These are phyloP conservation scores for Melaleuca quinquenervia DNA, from an alignment of 345 rosid species.

Conservation along the genomic window DNA sequence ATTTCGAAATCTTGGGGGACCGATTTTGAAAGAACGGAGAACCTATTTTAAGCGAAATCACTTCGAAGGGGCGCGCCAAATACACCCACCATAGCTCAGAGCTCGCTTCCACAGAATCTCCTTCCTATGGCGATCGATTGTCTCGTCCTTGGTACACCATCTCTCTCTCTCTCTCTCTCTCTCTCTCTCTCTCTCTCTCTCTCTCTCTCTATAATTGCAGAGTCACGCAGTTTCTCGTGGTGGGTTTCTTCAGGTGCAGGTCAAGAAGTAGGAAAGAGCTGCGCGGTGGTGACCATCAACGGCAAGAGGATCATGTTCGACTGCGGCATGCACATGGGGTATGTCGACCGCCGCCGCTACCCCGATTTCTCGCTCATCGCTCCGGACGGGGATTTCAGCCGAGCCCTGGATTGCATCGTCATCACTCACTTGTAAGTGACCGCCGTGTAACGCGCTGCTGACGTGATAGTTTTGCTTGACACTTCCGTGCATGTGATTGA, in stretches of 20 bases:
- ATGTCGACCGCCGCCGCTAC: constrained; percentile 67
- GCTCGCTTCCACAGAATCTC: not conserved
- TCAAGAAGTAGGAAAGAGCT: constrained; percentile 95
- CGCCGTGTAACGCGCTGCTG: not conserved
- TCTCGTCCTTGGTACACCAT: constrained; percentile 46
- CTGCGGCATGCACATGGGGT: constrained; percentile 98
- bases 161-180: not conserved
- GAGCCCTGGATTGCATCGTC: constrained; percentile 51
- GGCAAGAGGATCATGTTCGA: constrained; percentile 90
- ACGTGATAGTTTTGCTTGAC: not conserved
- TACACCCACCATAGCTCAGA: not conserved
- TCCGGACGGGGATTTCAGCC: constrained; percentile 40
- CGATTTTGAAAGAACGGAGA: not conserved
- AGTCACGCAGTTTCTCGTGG: not conserved
- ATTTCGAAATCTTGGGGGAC: not conserved
- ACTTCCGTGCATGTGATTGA: not conserved
- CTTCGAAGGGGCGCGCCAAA: not conserved
- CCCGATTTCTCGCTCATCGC: constrained; percentile 79
- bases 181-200: constrained; percentile 25
- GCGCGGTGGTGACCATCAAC: constrained; percentile 75
- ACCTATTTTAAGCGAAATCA: not conserved
- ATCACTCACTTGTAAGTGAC: constrained; percentile 71
- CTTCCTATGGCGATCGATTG: constrained; percentile 69
- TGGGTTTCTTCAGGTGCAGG: constrained; percentile 58
- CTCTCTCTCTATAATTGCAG: not conserved